Percentiles rank a stretch among this genome's conserved stretches.
Evolutionary conservation across 192 early-diverging fungal genomes (phyloP).

Genomic region (Linnemannia hyalina): DNA sequence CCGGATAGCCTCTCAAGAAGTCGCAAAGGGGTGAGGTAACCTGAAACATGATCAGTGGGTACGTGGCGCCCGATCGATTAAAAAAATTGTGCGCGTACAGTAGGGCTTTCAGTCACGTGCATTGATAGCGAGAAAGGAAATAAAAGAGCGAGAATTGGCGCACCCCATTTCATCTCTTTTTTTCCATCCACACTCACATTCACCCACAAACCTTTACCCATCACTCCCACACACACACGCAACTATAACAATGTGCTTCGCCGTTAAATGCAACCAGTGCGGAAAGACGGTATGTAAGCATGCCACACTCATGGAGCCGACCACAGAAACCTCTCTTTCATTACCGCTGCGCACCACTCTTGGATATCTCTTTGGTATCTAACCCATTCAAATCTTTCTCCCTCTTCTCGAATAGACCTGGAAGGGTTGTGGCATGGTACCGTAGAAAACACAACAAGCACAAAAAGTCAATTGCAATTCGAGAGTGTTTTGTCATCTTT

Average conservation of each 20-base stretch:
- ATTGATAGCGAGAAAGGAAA: neutral
- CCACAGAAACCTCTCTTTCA: neutral
- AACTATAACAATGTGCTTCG: slow-evolving; percentile 34
- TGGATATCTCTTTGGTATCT: neutral
- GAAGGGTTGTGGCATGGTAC: slow-evolving; percentile 49
- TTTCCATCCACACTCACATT: neutral
- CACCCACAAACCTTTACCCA: neutral
- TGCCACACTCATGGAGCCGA: neutral
- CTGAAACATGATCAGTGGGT: neutral
- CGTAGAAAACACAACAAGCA: too few species aligned
- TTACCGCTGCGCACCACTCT: neutral
- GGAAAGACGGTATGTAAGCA: slow-evolving; percentile 31
- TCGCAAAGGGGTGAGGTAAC: neutral
- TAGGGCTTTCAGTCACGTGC: neutral
- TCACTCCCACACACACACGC: neutral
- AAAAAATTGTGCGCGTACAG: too few species aligned
- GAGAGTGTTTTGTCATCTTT: neutral
- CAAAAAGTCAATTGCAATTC: neutral
- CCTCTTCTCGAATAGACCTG: slow-evolving; percentile 26
- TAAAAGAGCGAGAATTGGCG: neutral
- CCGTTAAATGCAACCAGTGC: slow-evolving; percentile 50
- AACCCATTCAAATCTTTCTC: neutral
- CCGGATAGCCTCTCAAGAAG: too few species aligned
- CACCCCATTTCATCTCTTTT: neutral
- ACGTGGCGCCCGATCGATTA: neutral